Conservation (phyloP, 129 eudicot genomes). For the Apium graveolens region DNA sequence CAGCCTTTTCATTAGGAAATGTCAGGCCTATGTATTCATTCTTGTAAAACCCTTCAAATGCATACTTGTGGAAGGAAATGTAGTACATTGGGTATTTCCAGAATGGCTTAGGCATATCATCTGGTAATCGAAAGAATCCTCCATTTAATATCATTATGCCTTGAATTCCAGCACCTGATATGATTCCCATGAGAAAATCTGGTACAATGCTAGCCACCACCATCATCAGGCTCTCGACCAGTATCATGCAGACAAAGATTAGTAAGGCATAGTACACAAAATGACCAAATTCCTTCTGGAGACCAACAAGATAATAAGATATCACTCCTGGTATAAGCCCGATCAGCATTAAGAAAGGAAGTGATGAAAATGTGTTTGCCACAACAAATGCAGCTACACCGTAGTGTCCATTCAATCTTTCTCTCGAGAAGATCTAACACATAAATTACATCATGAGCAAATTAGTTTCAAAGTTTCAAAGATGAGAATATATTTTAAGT, state of each 20-base stretch:
- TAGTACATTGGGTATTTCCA: constrained; percentile 29
- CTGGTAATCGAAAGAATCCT: constrained; percentile 23
- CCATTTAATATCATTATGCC: constrained; percentile 25
- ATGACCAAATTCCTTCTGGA: constrained; percentile 15
- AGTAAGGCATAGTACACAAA: constrained; percentile 8
- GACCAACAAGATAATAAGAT: constrained; percentile 21
- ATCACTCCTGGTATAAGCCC: constrained; percentile 14
- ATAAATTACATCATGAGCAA: neutral
- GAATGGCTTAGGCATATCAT: constrained; percentile 22
- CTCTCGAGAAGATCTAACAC: constrained; percentile 15
- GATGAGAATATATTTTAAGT: neutral
- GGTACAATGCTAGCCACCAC: constrained; percentile 19
- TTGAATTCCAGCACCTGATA: constrained; percentile 31
- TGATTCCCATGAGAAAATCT: constrained; percentile 23
- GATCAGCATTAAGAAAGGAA: constrained; percentile 10
- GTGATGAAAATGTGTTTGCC: constrained; percentile 19
- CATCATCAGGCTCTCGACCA: constrained; percentile 26
- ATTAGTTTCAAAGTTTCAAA: neutral
- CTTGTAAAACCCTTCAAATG: constrained; percentile 40
- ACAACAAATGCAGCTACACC: constrained; percentile 21
- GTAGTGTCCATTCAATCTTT: constrained; percentile 22
- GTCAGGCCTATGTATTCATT: constrained; percentile 41
- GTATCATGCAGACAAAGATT: constrained; percentile 12
- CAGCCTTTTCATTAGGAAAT: constrained; percentile 14
- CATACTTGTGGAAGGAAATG: constrained; percentile 37